A percentile compares a stretch with the other conserved stretches of the same genome.
phyloP scores from a whole-genome alignment of 139 green algal species.

The Limnomonas spitsbergensis region DNA sequence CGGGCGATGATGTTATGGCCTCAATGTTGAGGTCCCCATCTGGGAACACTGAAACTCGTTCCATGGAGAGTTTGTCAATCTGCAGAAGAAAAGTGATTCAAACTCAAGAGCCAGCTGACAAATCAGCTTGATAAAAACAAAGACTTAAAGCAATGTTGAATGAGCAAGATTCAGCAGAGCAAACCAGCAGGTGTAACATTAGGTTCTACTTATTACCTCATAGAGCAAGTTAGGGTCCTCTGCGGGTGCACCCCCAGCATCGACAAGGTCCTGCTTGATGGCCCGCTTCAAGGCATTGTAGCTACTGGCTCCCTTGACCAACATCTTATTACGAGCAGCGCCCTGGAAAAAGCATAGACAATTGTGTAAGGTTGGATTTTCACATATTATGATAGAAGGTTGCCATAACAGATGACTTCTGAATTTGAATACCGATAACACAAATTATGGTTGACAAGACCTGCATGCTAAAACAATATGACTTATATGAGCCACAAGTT shows the following conservation, averaged over 20 bases:
- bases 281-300: slow-evolving; percentile 86
- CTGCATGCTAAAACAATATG: too few species aligned
- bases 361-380: too few species aligned
- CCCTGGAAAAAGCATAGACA: slow-evolving; percentile 30
- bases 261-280: slow-evolving; percentile 82
- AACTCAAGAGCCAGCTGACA: neutral
- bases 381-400: too few species aligned
- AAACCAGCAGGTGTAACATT: neutral
- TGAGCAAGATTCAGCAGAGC: neutral
- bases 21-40: slow-evolving; percentile 82
- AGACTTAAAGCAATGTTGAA: neutral
- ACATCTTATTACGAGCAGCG: slow-evolving; percentile 77
- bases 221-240: slow-evolving; percentile 53
- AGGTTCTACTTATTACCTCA: slow-evolving; percentile 52
- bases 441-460: too few species aligned
- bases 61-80: slow-evolving; percentile 71
- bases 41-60: slow-evolving; percentile 74
- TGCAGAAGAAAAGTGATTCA: slow-evolving; percentile 2
- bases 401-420: too few species aligned
- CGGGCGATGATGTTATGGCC: slow-evolving; percentile 44
- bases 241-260: slow-evolving; percentile 16
- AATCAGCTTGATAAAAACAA: neutral
- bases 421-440: too few species aligned
- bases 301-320: slow-evolving; percentile 74
- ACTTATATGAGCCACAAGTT: too few species aligned